phyloP scores from a whole-genome alignment of 2,329 filamentous ascomycete species.

The Rhexocercosporidium sp. region DNA sequence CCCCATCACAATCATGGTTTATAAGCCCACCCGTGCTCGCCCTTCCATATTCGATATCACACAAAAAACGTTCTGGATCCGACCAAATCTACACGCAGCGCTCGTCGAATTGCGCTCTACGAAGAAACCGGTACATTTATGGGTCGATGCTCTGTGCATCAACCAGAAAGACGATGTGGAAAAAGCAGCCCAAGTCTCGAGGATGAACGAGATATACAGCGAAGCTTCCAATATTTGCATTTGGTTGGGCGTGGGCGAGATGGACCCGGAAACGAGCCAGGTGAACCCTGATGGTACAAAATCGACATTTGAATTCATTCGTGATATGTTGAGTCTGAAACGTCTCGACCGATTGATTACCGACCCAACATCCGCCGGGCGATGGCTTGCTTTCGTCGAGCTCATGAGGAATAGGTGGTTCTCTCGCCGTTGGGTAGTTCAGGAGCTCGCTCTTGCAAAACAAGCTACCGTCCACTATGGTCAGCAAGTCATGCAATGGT shows the following conservation, averaged over 20 bases:
- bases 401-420: constrained; percentile 42
- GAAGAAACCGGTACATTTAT: constrained; percentile 7
- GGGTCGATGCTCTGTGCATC: constrained; percentile 30
- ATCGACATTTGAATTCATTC: constrained; percentile 21
- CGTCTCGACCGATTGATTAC: constrained; percentile 13
- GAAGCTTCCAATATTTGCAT: constrained; percentile 23
- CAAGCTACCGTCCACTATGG: constrained; percentile 45
- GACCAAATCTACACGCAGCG: constrained; percentile 1
- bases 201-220: constrained; percentile 27
- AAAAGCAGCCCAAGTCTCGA: constrained; percentile 21
- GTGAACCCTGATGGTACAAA: not conserved
- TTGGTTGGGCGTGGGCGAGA: constrained; percentile 21
- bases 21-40: not conserved
- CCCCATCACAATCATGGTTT: not conserved
- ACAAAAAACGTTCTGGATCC: not conserved
- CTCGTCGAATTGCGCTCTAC: not conserved
- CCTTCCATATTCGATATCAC: not conserved
- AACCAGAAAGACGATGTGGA: constrained; percentile 22
- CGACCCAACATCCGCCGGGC: constrained; percentile 3
- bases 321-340: constrained; percentile 17
- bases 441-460: constrained; percentile 47
- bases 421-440: constrained; percentile 47
- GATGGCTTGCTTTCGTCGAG: constrained; percentile 5
- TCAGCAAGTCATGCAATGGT: constrained; percentile 42
- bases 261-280: not conserved